A percentile compares a stretch with the other conserved stretches of the same genome.
Conservation (phyloP, 257 asterid species). For the Penstemon eatonii region DNA sequence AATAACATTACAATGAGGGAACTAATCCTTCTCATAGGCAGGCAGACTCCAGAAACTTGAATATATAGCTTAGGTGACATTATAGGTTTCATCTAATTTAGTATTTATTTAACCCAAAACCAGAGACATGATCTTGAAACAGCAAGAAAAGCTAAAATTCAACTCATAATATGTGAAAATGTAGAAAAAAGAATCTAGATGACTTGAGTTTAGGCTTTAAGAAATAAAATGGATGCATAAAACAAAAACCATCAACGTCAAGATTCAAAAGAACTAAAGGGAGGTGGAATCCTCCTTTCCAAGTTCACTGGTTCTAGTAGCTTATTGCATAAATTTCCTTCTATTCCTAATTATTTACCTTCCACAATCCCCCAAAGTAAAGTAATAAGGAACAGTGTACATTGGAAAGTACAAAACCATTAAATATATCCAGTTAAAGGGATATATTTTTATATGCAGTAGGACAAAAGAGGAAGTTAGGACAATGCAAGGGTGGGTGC, state of each 20-base stretch:
- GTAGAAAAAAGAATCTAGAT: not conserved
- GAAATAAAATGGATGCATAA: constrained; percentile 2
- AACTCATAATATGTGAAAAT: constrained; percentile 2
- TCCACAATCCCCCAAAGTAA: constrained; percentile 11
- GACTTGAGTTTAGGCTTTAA: constrained; percentile 11
- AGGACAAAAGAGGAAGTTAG: not conserved
- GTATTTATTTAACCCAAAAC: constrained; percentile 6
- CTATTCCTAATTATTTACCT: not conserved
- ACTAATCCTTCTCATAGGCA: not conserved
- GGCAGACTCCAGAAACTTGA: constrained; percentile 1
- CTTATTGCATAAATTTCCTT: constrained; percentile 8
- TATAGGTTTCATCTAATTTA: constrained; percentile 1
- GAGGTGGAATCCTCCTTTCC: constrained; percentile 12
- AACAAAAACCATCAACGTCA: constrained; percentile 6
- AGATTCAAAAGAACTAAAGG: not conserved
- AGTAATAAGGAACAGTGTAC: constrained; percentile 3
- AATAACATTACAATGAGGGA: not conserved
- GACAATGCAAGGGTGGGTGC: not conserved
- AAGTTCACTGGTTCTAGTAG: constrained; percentile 3
- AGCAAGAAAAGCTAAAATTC: constrained; percentile 2
- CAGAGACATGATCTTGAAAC: not conserved
- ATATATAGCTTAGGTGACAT: constrained; percentile 2
- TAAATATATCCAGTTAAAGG: not conserved
- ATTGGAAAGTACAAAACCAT: constrained; percentile 10
- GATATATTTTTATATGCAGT: not conserved